Percentiles rank a stretch among this genome's conserved stretches.
Evolutionary conservation across 805 yeast genomes (phyloP).

Genomic region (Candida yuanshanica): DNA sequence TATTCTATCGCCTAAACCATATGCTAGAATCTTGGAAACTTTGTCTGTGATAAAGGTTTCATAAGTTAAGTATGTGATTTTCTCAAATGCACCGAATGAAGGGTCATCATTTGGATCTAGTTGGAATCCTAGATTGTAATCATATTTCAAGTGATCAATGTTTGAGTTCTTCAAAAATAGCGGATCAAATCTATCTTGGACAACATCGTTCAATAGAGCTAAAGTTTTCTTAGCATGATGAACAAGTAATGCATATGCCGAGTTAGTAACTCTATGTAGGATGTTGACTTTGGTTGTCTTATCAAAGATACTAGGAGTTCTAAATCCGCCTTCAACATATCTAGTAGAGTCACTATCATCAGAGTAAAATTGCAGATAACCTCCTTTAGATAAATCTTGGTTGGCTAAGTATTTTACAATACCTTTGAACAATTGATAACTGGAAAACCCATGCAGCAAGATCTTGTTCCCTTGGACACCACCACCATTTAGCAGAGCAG

Average conservation of each 20-base stretch:
- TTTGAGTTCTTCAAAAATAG: conserved; percentile 63
- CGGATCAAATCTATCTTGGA: conserved; percentile 75
- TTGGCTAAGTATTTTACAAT: conserved; percentile 76
- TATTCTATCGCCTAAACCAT: conserved; percentile 49
- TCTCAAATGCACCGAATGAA: conserved; percentile 63
- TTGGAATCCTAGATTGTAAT: conserved; percentile 44
- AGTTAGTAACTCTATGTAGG: conserved; percentile 71
- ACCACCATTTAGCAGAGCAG: conserved; percentile 80
- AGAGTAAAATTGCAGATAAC: conserved; percentile 65
- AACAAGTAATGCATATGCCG: conserved; percentile 57
- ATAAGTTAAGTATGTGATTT: conserved; percentile 62
- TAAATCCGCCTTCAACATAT: conserved; percentile 53
- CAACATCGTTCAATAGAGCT: conserved; percentile 65
- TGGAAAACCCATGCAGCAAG: conserved; percentile 80
- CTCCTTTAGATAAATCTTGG: conserved; percentile 58
- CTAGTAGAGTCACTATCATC: conserved; percentile 29
- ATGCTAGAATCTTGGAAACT: conserved; percentile 49
- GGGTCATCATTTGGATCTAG: conserved; percentile 36
- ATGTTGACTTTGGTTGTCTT: conserved; percentile 72
- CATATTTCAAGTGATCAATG: conserved; percentile 55
- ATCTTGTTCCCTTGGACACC: conserved; percentile 71
- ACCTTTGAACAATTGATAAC: conserved; percentile 91
- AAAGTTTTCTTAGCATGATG: conserved; percentile 67
- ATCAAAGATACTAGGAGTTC: conserved; percentile 72
- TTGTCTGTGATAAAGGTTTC: conserved; percentile 62